phyloP scores from a whole-genome alignment of 805 yeast genomes.

The Schwanniomyces pseudopolymorphus region DNA sequence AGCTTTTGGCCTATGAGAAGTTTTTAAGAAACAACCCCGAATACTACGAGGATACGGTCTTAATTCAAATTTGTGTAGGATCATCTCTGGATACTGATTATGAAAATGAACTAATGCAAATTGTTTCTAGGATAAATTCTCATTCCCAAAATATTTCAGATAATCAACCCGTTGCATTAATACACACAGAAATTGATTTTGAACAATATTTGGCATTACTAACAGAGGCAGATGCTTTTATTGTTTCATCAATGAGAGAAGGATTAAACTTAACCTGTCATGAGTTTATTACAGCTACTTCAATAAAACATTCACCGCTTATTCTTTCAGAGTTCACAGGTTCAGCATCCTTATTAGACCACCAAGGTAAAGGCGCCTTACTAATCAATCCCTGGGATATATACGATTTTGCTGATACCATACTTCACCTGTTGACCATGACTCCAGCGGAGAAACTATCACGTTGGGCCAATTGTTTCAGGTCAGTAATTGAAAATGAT shows the following conservation, averaged over 20 bases:
- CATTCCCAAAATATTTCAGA: slow-evolving; percentile 68
- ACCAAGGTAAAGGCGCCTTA: slow-evolving; percentile 58
- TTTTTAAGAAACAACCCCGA: slow-evolving; percentile 73
- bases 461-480: slow-evolving; percentile 62
- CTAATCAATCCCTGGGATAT: slow-evolving; percentile 92
- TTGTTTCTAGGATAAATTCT: slow-evolving; percentile 85
- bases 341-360: slow-evolving; percentile 72
- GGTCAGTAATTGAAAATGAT: slow-evolving; percentile 64
- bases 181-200: slow-evolving; percentile 86
- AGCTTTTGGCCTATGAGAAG: slow-evolving; percentile 80
- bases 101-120: slow-evolving; percentile 70
- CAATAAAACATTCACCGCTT: slow-evolving; percentile 72
- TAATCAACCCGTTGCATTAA: slow-evolving; percentile 78
- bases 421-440: slow-evolving; percentile 68
- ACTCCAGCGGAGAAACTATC: slow-evolving; percentile 50
- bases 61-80: slow-evolving; percentile 81
- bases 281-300: slow-evolving; percentile 80
- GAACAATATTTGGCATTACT: slow-evolving; percentile 86
- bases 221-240: slow-evolving; percentile 82
- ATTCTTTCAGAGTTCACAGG: slow-evolving; percentile 93
- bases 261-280: slow-evolving; percentile 97
- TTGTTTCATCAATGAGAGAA: slow-evolving; percentile 89
- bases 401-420: slow-evolving; percentile 60
- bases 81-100: slow-evolving; percentile 55
- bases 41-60: slow-evolving; percentile 63